Base-by-base conservation (phyloP, 2,329 filamentous ascomycete species). In the Pseudocercospora vitis region DNA sequence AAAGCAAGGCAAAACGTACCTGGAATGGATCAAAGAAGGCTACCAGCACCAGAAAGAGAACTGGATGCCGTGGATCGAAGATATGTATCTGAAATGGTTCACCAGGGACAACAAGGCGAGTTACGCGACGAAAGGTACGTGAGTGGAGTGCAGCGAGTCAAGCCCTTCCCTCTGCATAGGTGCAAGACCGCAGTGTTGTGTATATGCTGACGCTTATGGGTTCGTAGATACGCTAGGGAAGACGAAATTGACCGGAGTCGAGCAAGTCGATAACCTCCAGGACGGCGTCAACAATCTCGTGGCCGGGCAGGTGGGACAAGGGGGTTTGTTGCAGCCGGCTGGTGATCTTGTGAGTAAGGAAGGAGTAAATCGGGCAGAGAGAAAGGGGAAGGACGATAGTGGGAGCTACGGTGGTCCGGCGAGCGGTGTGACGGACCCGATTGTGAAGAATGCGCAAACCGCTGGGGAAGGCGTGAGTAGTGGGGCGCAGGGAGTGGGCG, bases 31-130 rank as follows among this genome's bases (percentile, higher is more conserved):
- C 56, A 82, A 79, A 68, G 71, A 83, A 52, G 82, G 80, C 47
- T 89, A 89, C 76, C 84, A 87, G 73, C 73, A 80, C 50, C 83
- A 89, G 70, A 89, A 89, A 71, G 85, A 89, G 67, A 78, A 73
- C 64, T 90, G 87, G 87, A 80, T 88, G 68, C 87, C 87, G 1
- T 89, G 87, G 86, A 74, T 89, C 52, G 86, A 90, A 70, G 87
- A 90, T 69, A 71, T 83, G 55, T 88, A 88, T 68, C 78, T 90
- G 23, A 77, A 78, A 48, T 89, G 82, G 77, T 89, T 89, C 71
- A 87, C 85, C 64, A 86, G 85, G 58, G 85, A 89, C 67, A 90
- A 90, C 78, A 89, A 90, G 72, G 81, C 85, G 4, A 85, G 81
- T 67, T 89, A 89, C 65, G 76, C 82, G 4, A 79, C 85, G 1